Evolutionary conservation across 2,329 filamentous ascomycete genomes (phyloP), one percentile per base, ranked within the genome.

Genomic region (Rutstroemia sp.): DNA sequence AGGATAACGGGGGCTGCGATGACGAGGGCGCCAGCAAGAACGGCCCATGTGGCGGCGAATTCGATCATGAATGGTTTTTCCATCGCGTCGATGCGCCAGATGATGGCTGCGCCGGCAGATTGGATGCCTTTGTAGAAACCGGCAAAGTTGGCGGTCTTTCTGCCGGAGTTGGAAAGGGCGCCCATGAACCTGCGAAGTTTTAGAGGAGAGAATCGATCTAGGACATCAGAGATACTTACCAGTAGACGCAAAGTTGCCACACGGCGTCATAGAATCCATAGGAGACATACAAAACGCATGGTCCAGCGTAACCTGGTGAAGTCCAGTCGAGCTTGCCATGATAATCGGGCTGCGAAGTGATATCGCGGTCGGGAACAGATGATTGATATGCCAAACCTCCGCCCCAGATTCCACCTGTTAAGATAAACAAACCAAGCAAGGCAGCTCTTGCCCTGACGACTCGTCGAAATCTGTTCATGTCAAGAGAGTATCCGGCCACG

Each of bases 201-300:
- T 48, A 60, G 52, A 54, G 10, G 50, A 47, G 5, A 52, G 48
- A 4, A 39, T 17, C 14, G 10, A 16, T 12, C 16, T 2, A 88
- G 2, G 92, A 79, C 51, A 88, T 89, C 25, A 79, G 5, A 14
- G 50, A 40, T 61, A 68, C 76, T 65, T 69, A 79, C 91, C 91
- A 96, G 77, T 96, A 96, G 48, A 91, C 84, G 67, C 78, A 84
- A 0, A 89, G 91, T 75, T 96, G 92, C 85, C 89, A 96, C 54
- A 84, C 82, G 44, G 91, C 89, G 69, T 96, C 92, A 65, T 84
- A 92, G 71, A 92, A 86, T 49, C 89, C 89, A 69, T 92, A 94
- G 72, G 91, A 90, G 65, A 95, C 88, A 75, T 90, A 94, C 53
- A 95, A 73, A 68, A 92, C 88, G 81, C 94, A 88, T 16, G 88